These are phyloP conservation scores for Aspergillus sclerotioniger DNA, from an alignment of 495 filamentous ascomycete genomes.

Conservation along the genomic window DNA sequence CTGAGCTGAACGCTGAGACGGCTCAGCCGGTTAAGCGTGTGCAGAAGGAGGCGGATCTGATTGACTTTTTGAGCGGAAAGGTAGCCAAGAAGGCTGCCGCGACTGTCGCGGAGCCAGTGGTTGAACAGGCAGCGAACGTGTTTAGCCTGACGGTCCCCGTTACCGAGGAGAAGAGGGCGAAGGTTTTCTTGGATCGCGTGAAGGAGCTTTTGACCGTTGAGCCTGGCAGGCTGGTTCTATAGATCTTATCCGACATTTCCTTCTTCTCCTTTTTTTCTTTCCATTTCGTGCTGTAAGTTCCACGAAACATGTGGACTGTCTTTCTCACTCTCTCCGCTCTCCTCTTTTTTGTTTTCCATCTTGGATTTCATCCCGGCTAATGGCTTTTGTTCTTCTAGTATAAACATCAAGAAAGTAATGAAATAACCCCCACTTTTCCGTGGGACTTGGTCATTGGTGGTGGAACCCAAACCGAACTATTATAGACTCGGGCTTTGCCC, in stretches of 20 bases:
- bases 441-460: neutral
- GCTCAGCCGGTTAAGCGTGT: conserved; percentile 27
- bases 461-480: neutral
- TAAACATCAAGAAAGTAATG: conserved; percentile 34
- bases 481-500: neutral
- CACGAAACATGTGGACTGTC: too few relatives aligned
- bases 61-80: conserved; percentile 69
- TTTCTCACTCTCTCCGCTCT: neutral
- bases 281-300: neutral
- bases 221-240: conserved; percentile 72
- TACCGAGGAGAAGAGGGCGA: conserved; percentile 76
- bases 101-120: conserved; percentile 22
- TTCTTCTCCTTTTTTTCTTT: conserved; percentile 8
- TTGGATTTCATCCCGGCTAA: neutral
- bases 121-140: conserved; percentile 60
- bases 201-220: conserved; percentile 79
- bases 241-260: conserved; percentile 21
- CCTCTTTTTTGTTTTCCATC: neutral
- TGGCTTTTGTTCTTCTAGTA: conserved; percentile 27
- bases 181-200: conserved; percentile 76
- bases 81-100: conserved; percentile 30
- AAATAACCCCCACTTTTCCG: conserved; percentile 9
- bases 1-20: conserved; percentile 67
- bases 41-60: conserved; percentile 60
- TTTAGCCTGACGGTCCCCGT: conserved; percentile 76